Evolutionary conservation across 2,329 filamentous ascomycete species (phyloP).

Genomic region (Fusarium foetens): DNA sequence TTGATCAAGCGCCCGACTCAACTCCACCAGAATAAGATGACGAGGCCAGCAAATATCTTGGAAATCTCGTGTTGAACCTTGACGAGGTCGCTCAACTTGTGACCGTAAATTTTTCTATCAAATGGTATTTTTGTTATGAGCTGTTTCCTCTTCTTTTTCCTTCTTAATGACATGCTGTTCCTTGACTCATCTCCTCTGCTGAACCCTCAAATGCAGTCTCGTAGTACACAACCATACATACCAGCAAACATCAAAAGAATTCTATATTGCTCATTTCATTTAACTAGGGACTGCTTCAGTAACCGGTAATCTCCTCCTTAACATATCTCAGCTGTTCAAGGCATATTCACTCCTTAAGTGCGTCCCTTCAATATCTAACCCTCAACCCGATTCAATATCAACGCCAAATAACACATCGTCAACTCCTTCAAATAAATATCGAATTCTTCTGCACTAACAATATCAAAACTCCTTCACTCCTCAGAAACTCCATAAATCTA

Average conservation of each 20-base stretch:
- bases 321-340: background rate
- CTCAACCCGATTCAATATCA: slow-evolving; percentile 9
- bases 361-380: slow-evolving; percentile 12
- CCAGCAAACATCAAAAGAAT: slow-evolving; percentile 19
- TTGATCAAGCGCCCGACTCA: slow-evolving; percentile 32
- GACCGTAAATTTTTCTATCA: background rate
- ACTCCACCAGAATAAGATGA: slow-evolving; percentile 19
- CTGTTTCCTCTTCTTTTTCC: background rate
- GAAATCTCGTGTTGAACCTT: background rate
- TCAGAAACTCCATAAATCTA: slow-evolving; percentile 25
- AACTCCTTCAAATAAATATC: slow-evolving; percentile 16
- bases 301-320: background rate
- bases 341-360: background rate
- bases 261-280: slow-evolving; percentile 3
- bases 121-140: background rate
- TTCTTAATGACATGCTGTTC: background rate
- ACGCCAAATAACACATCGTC: background rate
- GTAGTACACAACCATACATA: slow-evolving; percentile 21
- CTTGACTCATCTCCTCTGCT: background rate
- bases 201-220: background rate
- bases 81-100: background rate
- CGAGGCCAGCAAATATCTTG: slow-evolving; percentile 9
- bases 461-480: slow-evolving; percentile 15
- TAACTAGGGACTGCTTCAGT: slow-evolving; percentile 9
- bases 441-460: slow-evolving; percentile 14